Evolutionary conservation across 1,284 basidiomycete species (phyloP), one percentile per base, ranked within the genome.

Genomic region (Ceratorhiza oryzae-sativae): DNA sequence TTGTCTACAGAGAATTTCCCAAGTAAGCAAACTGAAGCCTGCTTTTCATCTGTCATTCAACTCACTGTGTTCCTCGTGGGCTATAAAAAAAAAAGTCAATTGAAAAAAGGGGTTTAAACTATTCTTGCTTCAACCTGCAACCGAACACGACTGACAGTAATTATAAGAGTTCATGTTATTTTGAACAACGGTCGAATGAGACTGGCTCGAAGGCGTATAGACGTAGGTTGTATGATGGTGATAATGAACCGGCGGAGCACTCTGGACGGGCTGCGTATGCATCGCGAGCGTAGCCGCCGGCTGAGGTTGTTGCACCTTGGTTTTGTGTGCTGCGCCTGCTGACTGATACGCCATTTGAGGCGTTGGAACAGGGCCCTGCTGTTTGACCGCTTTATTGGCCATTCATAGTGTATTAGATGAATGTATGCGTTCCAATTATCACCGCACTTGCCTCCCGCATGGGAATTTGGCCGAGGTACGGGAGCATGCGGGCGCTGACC

Each of bases 331-430:
- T n/a, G n/a, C n/a, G n/a, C n/a, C n/a, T n/a, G n/a, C n/a, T n/a
- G n/a, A n/a, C n/a, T 61, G 59, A 9, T 45, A 45, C 25, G 59
- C 20, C 56, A 59, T 59, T 10, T 34, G 56, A 20, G 34, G 56
- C 25, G n/a, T 41, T 15, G 56, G 36, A 25, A 59, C 36, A 23
- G 56, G 56, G 6, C 56, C 36, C 1, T 59, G 56, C 34, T 59
- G 56, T 25, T 13, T 41, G 13, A 32, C 53, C 25, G 5, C 36
- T 2, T 25, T 25, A 13, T 25, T 25, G 1, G 34, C 56, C 42
- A 59, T 8, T 25, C 23, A n/a, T 10, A 27, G 15, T 18, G 15
- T 25, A 9, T 41, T 23, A 41, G 34, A 10, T 20, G 23, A 13
- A 23, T 59, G 18, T 59, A 59, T 59, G 56, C 36, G 56, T 18